A percentile compares a stretch with the other conserved stretches of the same genome.
Conservation (phyloP, 768 basidiomycete genomes). For the Boletus reticuloceps region DNA sequence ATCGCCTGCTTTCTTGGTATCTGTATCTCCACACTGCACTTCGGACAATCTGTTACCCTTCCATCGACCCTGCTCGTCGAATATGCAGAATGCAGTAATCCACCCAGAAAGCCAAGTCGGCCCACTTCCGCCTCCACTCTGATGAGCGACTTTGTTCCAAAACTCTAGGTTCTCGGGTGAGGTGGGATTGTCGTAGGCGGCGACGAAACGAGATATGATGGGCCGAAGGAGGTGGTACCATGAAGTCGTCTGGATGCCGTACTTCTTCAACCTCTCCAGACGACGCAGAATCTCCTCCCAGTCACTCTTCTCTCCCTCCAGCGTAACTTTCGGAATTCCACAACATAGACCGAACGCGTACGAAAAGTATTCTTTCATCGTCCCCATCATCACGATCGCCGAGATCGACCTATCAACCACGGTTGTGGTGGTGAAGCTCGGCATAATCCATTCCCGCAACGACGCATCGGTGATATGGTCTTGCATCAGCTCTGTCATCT, state of each 20-base stretch:
- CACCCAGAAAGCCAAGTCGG: background rate
- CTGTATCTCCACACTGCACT: background rate
- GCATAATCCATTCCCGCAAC: slow-evolving; percentile 14
- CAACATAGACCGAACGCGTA: background rate
- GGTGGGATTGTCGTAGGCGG: background rate
- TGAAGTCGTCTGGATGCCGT: slow-evolving; percentile 22
- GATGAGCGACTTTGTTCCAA: background rate
- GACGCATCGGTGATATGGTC: slow-evolving; percentile 11
- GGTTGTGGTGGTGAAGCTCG: slow-evolving; percentile 33
- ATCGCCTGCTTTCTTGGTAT: no score
- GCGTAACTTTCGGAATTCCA: background rate
- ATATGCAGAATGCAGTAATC: background rate
- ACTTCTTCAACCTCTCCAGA: slow-evolving; percentile 34
- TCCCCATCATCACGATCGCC: slow-evolving; percentile 36
- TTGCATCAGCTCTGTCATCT: slow-evolving; percentile 5
- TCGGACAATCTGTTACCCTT: background rate
- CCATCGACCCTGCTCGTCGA: background rate
- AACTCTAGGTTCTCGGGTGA: background rate
- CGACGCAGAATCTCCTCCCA: slow-evolving; percentile 30
- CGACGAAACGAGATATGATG: slow-evolving; percentile 10
- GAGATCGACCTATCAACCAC: slow-evolving; percentile 29
- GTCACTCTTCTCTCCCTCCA: slow-evolving; percentile 28
- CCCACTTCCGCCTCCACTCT: background rate
- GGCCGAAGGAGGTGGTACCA: slow-evolving; percentile 30
- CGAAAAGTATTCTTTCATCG: slow-evolving; percentile 31